Percentiles rank a stretch among this genome's conserved stretches.
phyloP scores from a whole-genome alignment of 192 early-diverging fungal species.

The Martensiomyces pterosporus region DNA sequence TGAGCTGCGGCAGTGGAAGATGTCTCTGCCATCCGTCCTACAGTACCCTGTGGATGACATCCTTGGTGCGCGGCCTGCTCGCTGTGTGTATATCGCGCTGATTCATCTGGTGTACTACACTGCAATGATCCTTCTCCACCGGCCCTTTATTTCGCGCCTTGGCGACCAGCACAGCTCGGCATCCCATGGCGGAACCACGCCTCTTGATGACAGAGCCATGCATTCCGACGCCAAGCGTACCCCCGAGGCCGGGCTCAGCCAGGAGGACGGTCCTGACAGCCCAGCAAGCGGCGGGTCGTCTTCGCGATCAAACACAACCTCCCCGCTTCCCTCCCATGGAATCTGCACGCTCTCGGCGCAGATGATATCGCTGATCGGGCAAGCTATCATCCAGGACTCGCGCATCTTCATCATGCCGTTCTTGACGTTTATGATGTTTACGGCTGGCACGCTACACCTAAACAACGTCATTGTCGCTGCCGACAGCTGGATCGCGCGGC shows the following conservation, averaged over 20 bases:
- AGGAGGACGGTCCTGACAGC: constrained; percentile 4
- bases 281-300: constrained; percentile 3
- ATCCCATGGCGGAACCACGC: background rate
- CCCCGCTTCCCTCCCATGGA: constrained; percentile 40
- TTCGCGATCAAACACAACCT: constrained; percentile 5
- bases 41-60: constrained; percentile 41
- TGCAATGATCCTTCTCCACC: constrained; percentile 49
- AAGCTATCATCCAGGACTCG: constrained; percentile 43
- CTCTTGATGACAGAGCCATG: background rate
- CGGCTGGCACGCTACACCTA: constrained; percentile 47
- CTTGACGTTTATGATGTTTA: constrained; percentile 49
- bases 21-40: constrained; percentile 34
- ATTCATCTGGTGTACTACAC: constrained; percentile 49
- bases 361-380: constrained; percentile 42
- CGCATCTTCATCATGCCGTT: constrained; percentile 49
- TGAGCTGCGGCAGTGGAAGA: constrained; percentile 46
- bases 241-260: constrained; percentile 2
- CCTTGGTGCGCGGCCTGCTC: constrained; percentile 26
- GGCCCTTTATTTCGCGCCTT: constrained; percentile 47
- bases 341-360: constrained; percentile 52
- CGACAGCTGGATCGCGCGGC: constrained; percentile 45
- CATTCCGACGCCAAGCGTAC: background rate
- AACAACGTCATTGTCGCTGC: constrained; percentile 49
- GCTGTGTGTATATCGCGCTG: constrained; percentile 41
- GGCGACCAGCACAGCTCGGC: constrained; percentile 12